Conservation (phyloP, 2,329 filamentous ascomycete genomes). For the Hypoxylon sp. region DNA sequence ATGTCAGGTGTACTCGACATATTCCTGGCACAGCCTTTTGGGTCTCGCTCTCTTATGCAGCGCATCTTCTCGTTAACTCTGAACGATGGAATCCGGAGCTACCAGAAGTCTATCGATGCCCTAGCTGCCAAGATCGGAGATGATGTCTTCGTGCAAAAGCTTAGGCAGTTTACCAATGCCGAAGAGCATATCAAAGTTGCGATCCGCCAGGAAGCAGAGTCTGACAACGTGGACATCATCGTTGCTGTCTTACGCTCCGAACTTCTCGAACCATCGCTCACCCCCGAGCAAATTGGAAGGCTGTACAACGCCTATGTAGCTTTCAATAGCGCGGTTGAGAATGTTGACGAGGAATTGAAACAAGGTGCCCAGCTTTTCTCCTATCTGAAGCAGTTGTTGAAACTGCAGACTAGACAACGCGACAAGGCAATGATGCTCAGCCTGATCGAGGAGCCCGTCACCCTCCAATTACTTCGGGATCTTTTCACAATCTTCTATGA, state of each 20-base stretch:
- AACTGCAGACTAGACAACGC: constrained; percentile 88
- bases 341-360: constrained; percentile 87
- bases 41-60: constrained; percentile 89
- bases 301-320: constrained; percentile 96
- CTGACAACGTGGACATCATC: constrained; percentile 84
- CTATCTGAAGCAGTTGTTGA: constrained; percentile 92
- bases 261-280: constrained; percentile 77
- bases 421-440: constrained; percentile 98
- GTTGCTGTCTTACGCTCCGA: constrained; percentile 88
- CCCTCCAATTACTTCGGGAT: constrained; percentile 93
- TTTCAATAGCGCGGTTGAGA: constrained; percentile 94
- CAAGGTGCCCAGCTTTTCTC: constrained; percentile 93
- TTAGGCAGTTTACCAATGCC: constrained; percentile 82
- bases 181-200: constrained; percentile 79
- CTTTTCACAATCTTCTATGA: constrained; percentile 99
- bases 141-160: constrained; percentile 79
- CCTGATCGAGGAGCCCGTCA: constrained; percentile 97
- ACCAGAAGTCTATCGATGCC: constrained; percentile 87
- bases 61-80: constrained; percentile 93
- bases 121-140: constrained; percentile 85
- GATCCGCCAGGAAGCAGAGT: constrained; percentile 78
- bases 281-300: constrained; percentile 79
- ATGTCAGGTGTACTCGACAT: constrained; percentile 97
- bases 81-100: constrained; percentile 87
- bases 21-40: constrained; percentile 95